These are phyloP conservation scores for Metschnikowia vanudenii DNA, from an alignment of 805 yeast species.

Conservation along the genomic window DNA sequence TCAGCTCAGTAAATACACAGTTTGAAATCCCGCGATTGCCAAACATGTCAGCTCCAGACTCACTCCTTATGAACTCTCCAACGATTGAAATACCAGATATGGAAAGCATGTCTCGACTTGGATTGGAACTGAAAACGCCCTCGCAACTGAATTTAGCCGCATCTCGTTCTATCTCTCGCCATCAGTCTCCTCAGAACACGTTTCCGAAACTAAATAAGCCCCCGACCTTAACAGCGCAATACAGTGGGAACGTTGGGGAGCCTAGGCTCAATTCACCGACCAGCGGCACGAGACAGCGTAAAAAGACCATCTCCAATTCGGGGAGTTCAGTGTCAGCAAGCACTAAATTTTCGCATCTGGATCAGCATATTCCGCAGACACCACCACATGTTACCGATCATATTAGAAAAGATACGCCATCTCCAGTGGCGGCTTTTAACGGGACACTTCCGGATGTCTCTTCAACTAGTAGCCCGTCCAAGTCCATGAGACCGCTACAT, in stretches of 20 bases:
- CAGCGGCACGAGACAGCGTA: constrained; percentile 29
- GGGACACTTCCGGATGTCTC: constrained; percentile 15
- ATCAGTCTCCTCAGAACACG: constrained; percentile 12
- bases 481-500: constrained; percentile 51
- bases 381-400: constrained; percentile 15
- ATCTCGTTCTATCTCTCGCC: constrained; percentile 8
- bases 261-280: constrained; percentile 26
- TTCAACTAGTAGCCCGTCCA: constrained; percentile 37
- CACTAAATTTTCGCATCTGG: constrained; percentile 6
- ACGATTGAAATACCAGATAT: constrained; percentile 70
- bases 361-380: constrained; percentile 15
- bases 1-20: constrained; percentile 2
- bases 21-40: constrained; percentile 16
- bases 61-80: constrained; percentile 44
- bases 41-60: constrained; percentile 8
- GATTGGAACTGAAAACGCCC: constrained; percentile 10
- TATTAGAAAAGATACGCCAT: constrained; percentile 28
- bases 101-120: constrained; percentile 39
- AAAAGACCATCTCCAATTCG: constrained; percentile 40
- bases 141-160: constrained; percentile 11
- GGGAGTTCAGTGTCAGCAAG: constrained; percentile 17
- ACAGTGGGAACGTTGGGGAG: constrained; percentile 41
- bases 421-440: constrained; percentile 23
- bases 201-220: constrained; percentile 36
- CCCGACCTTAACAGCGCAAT: constrained; percentile 42